Conservation (phyloP, 176 grass and related monocot species). For the Aechmea fasciata region DNA sequence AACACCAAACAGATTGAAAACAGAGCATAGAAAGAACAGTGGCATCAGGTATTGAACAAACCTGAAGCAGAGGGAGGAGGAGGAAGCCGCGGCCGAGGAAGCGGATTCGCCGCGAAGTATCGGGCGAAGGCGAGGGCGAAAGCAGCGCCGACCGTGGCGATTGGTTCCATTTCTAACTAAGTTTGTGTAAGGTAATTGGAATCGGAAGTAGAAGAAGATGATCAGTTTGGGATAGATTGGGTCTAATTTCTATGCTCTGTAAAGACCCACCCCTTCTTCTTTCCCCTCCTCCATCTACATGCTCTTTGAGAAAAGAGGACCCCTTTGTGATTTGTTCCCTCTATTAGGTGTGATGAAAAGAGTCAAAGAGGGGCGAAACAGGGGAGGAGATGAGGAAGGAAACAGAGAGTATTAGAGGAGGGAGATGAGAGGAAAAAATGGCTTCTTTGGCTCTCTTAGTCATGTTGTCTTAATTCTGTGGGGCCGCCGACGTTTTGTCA, state of each 20-base stretch:
- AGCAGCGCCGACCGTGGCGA: neutral
- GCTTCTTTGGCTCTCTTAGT: no score
- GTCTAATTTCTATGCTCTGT: neutral
- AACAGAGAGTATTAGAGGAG: no score
- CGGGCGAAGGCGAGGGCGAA: slow-evolving; percentile 11
- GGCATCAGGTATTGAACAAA: no score
- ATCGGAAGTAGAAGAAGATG: neutral
- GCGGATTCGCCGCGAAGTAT: slow-evolving; percentile 2
- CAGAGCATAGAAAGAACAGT: neutral
- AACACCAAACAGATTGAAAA: neutral
- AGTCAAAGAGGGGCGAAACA: no score
- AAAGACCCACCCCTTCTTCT: neutral
- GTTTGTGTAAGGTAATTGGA: neutral
- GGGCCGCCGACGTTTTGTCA: no score
- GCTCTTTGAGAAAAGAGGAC: neutral
- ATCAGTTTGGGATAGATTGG: neutral
- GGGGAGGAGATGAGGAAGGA: no score
- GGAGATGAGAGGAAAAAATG: no score
- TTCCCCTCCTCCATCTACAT: neutral
- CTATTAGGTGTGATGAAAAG: no score
- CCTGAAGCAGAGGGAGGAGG: neutral
- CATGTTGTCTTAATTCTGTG: no score
- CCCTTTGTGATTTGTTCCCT: neutral
- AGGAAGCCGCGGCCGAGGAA: neutral
- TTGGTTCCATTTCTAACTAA: slow-evolving; percentile 2